Conservation (phyloP, 495 filamentous ascomycete species). For the Echria macrotheca region DNA sequence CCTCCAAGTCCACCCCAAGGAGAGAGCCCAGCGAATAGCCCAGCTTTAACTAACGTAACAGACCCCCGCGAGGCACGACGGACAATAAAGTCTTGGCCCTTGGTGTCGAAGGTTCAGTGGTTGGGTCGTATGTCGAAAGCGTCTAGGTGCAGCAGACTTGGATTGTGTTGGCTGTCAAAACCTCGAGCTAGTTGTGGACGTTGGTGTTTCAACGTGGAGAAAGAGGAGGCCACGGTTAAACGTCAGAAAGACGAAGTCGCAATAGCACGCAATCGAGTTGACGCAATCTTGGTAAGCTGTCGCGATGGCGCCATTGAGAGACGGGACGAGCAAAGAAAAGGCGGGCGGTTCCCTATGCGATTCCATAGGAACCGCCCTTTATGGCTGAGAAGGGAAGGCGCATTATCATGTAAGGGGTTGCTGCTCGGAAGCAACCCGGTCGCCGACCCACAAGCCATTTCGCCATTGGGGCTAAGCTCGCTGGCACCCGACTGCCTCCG, state of each 20-base stretch:
- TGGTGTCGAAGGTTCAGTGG: no score
- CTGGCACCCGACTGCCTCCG: background rate
- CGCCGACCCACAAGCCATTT: background rate
- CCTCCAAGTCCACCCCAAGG: background rate
- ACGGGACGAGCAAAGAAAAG: constrained; percentile 25
- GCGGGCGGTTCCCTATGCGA: no score
- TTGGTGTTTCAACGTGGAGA: no score
- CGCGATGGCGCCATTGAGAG: constrained; percentile 25
- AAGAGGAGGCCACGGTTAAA: background rate
- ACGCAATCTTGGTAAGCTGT: constrained; percentile 14
- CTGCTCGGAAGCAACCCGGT: background rate
- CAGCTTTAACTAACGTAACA: no score
- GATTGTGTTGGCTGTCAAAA: no score
- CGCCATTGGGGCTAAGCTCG: background rate
- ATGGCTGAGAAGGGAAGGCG: constrained; percentile 2
- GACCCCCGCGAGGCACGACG: no score
- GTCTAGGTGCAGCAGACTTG: no score
- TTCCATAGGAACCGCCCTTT: background rate
- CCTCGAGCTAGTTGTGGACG: no score
- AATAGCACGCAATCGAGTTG: constrained; percentile 25
- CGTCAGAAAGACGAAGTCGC: constrained; percentile 6
- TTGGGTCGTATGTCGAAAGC: no score
- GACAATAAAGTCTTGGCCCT: no score
- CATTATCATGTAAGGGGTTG: background rate
- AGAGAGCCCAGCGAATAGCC: no score